Evolutionary conservation across 352 stramenopile species (phyloP).

Genomic region (Pythium pyrilobum): DNA sequence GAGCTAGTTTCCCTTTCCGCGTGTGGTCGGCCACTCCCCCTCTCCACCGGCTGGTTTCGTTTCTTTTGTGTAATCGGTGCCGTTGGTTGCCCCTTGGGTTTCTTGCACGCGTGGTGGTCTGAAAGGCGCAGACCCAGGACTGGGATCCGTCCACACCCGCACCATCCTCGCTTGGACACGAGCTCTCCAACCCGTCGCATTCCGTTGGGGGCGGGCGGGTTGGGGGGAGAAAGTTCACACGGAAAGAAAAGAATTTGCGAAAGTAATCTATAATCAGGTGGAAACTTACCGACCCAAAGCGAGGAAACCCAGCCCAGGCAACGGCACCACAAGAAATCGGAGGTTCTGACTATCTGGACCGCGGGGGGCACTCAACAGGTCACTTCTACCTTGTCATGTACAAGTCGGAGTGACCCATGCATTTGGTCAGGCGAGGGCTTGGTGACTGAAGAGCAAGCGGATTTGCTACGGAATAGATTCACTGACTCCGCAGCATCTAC

Average conservation of each 20-base stretch:
- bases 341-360: conserved; percentile 12
- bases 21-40: conserved; percentile 2
- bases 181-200: conserved; percentile 12
- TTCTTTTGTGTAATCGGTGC: not conserved
- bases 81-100: conserved; percentile 19
- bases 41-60: conserved; percentile 17
- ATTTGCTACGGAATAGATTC: too few species aligned
- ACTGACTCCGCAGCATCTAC: not conserved
- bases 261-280: conserved; percentile 14
- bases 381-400: too few species aligned
- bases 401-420: too few species aligned
- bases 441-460: too few species aligned
- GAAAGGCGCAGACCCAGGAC: conserved; percentile 13
- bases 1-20: conserved; percentile 10
- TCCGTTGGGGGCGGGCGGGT: conserved; percentile 5
- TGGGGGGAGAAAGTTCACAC: conserved; percentile 18
- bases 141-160: conserved; percentile 6
- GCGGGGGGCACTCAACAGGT: not conserved
- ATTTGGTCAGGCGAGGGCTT: too few species aligned
- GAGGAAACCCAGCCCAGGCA: too few species aligned
- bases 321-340: conserved; percentile 9
- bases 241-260: conserved; percentile 18
- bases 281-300: conserved; percentile 3
- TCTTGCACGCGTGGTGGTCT: conserved; percentile 4
- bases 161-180: conserved; percentile 20